These are phyloP conservation scores for Penicillium olsonii DNA, from an alignment of 2,329 filamentous ascomycete species.

Conservation along the genomic window DNA sequence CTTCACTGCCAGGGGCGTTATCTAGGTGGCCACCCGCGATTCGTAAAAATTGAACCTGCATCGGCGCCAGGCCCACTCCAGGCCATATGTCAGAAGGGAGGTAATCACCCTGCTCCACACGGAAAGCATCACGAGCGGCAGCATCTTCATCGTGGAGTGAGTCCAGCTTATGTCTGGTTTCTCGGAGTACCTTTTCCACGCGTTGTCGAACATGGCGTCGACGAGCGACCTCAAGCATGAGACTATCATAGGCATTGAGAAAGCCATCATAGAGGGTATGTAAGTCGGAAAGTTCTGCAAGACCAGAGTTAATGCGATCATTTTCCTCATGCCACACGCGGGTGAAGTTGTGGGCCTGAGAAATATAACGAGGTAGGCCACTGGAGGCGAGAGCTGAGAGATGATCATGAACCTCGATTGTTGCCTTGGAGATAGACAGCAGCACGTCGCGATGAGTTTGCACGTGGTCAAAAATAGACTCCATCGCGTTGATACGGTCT, in stretches of 20 bases:
- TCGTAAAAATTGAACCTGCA: conserved; percentile 46
- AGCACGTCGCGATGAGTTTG: conserved; percentile 63
- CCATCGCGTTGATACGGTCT: conserved; percentile 75
- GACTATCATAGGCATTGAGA: conserved; percentile 75
- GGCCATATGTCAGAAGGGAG: conserved; percentile 87
- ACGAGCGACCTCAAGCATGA: conserved; percentile 81
- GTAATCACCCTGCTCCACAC: conserved; percentile 79
- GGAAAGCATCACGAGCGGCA: conserved; percentile 73
- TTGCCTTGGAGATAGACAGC: conserved; percentile 57
- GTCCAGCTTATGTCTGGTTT: conserved; percentile 75
- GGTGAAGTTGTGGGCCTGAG: conserved; percentile 50
- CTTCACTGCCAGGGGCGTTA: conserved; percentile 13
- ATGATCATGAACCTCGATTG: conserved; percentile 63
- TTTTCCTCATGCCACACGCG: conserved; percentile 73
- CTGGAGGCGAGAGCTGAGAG: conserved; percentile 66
- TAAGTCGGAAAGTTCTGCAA: conserved; percentile 76
- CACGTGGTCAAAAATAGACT: conserved; percentile 66
- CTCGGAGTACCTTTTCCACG: conserved; percentile 72
- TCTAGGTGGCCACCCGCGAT: conserved; percentile 39
- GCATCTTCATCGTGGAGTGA: conserved; percentile 73
- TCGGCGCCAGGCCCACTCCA: conserved; percentile 63
- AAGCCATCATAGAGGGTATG: conserved; percentile 87
- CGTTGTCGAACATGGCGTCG: conserved; percentile 72
- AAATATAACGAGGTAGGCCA: conserved; percentile 59
- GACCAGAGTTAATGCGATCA: conserved; percentile 65